Conservation (phyloP, 78 protist species). For the Protostelium mycophagum region DNA sequence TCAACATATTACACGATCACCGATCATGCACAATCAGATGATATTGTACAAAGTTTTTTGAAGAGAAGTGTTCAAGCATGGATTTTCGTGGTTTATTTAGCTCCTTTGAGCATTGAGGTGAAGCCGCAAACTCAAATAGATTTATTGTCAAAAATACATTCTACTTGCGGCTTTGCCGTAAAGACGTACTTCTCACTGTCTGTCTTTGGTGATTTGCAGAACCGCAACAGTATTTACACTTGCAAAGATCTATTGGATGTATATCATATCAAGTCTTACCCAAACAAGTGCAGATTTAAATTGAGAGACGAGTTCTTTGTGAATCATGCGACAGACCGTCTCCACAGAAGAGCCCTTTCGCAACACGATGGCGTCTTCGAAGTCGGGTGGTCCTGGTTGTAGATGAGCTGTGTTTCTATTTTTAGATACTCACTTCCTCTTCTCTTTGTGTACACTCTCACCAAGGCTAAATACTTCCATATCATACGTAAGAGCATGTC, state of each 20-base stretch:
- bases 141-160: no score
- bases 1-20: neutral
- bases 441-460: conserved; percentile 79
- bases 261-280: conserved; percentile 28
- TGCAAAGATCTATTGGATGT: no score
- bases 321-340: conserved; percentile 54
- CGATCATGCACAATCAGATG: no score
- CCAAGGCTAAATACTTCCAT: conserved; percentile 91
- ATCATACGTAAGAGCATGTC: conserved; percentile 89
- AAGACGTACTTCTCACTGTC: no score
- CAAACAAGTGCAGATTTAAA: conserved; percentile 61
- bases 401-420: neutral
- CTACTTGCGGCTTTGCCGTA: no score
- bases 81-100: no score
- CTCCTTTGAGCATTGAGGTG: no score
- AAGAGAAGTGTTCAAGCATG: no score
- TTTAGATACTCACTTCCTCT: conserved; percentile 9
- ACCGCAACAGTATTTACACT: no score
- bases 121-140: no score
- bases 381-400: conserved; percentile 59
- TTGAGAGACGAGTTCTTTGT: conserved; percentile 41
- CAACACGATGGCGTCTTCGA: conserved; percentile 56
- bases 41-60: no score
- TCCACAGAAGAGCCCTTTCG: conserved; percentile 51
- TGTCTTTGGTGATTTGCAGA: no score